Evolutionary conservation across 1,139 yeast genomes (phyloP), one percentile per base, ranked within the genome.

Genomic region (Blastobotrys proliferans): DNA sequence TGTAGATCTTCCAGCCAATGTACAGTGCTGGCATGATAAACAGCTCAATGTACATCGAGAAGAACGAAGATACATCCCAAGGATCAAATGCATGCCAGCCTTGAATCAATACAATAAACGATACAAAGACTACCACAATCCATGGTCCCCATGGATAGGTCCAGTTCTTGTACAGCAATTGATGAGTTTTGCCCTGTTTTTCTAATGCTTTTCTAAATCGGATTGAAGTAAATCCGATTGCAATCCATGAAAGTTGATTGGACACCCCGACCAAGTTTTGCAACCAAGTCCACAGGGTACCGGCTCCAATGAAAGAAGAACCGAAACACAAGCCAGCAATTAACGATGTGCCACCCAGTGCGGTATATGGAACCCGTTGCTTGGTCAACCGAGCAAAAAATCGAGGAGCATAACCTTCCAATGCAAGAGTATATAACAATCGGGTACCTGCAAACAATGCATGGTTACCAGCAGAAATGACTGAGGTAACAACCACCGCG

Each of bases 271-370:
- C 82, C 27, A 83, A 60, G 21, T 84, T 76, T 54, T 80, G 76
- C 48, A 81, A 68, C 87, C 87, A 81, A 11, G 74, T 68, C 68
- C 81, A 81, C 2, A 81, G 73, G 2, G 64, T 60, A 9, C 70
- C 70, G 53, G 79, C 72, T 35, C 77, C 70, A 25, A 68, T 63
- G 44, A 69, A 63, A 3, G 73, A 69, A 16, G 79, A 81, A 45
- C 81, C 70, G 65, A 81, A 83, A 44, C 85, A 80, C 42, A 83
- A 65, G 0, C 87, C 90, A 50, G 83, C 68, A n/a, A 72, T 60
- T 1, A 63, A 44, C 14, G 66, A 52, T 1, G 74, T 72, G 1
- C 68, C 62, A 4, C 63, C 43, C 56, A 73, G 45, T 1, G 69
- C 51, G 40, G 74, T 66, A 37, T 80, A 74, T 44, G 80, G 81